Conservation (phyloP, 1,284 basidiomycete species). For the Tetrapyrgos nigripes region DNA sequence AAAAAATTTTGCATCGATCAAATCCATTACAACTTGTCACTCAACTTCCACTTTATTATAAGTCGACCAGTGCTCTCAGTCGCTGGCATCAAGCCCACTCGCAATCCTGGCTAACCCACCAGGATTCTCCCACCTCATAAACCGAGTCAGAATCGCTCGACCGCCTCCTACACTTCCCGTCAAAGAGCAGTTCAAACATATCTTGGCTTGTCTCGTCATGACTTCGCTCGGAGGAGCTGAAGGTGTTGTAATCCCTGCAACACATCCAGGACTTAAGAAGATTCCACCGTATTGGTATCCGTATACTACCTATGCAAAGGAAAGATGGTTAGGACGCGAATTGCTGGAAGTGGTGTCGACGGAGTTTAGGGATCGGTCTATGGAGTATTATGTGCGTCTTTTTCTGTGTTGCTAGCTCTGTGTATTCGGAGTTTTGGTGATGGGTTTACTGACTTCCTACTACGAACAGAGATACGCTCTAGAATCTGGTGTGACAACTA, state of each 20-base stretch:
- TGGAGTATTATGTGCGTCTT: slow-evolving; percentile 90
- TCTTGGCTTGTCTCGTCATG: slow-evolving; percentile 55
- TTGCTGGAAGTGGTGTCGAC: slow-evolving; percentile 88
- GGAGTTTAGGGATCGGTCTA: slow-evolving; percentile 88
- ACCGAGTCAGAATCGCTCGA: slow-evolving; percentile 16
- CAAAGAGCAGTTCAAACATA: slow-evolving; percentile 58
- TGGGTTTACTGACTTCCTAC: not conserved
- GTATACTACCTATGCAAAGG: slow-evolving; percentile 92
- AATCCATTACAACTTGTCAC: not conserved
- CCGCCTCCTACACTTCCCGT: slow-evolving; percentile 15
- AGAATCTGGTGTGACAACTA: slow-evolving; percentile 92
- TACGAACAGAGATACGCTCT: slow-evolving; percentile 84
- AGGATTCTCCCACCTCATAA: slow-evolving; percentile 12
- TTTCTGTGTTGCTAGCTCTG: slow-evolving; percentile 9
- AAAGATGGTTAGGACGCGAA: slow-evolving; percentile 87
- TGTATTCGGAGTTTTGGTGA: slow-evolving; percentile 3
- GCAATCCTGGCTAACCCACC: slow-evolving; percentile 5
- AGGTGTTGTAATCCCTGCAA: slow-evolving; percentile 31
- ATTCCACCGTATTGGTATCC: slow-evolving; percentile 83
- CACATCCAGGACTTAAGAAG: slow-evolving; percentile 64
- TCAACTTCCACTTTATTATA: not conserved
- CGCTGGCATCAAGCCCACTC: not conserved
- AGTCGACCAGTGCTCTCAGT: not conserved
- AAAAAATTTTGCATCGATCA: not conserved
- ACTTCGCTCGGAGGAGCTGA: slow-evolving; percentile 53